Evolutionary conservation across 345 rosid species (phyloP), one percentile per base, ranked within the genome.

Genomic region (Eucalyptus marginata): DNA sequence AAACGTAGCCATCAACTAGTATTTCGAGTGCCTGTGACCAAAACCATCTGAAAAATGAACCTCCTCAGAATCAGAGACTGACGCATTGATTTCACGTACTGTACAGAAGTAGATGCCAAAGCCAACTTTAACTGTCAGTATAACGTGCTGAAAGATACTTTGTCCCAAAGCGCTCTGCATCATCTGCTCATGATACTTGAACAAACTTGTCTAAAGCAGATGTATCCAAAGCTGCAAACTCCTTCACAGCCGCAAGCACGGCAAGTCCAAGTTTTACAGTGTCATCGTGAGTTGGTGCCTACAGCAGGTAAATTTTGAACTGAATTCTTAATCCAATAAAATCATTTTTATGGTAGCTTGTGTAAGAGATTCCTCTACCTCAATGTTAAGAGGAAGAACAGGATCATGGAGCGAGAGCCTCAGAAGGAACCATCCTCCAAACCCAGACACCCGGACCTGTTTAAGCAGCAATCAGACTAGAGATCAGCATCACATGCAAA

Each of bases 391-490:
- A 89, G 99, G 99, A 90, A 98, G 99, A 91, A 98, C 99, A 49
- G 98, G 99, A 90, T 98, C 99, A 59, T 97, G 99, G 81, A 97
- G 99, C 1, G 99, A 97, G 80, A 98, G 99, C 92, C 99, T 96
- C 36, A 97, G 97, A 91, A 98, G 99, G 93, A 98, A 96, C 99
- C 99, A 98, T 92, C 99, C 99, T 88, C 98, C 96, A 88, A 92
- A 95, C 31, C 97, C 98, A 87, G 99, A 98, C 81, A 94, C 98
- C 52, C 99, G 97, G 87, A 97, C 95, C 99, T 96, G 91, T 88
- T 89, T 90, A 33, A 86, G 49, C 54, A 54, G 68, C 87, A 86
- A 86, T 33, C 44, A 31, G 87, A 27, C 17, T 36, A 86, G 66
- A 86, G 44, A 86, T 86, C 84, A 76, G 29, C 84, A 76, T 76